Evolutionary conservation across 2,329 filamentous ascomycete genomes (phyloP), one percentile per base, ranked within the genome.

Genomic region (Gliomastix tumulicola): DNA sequence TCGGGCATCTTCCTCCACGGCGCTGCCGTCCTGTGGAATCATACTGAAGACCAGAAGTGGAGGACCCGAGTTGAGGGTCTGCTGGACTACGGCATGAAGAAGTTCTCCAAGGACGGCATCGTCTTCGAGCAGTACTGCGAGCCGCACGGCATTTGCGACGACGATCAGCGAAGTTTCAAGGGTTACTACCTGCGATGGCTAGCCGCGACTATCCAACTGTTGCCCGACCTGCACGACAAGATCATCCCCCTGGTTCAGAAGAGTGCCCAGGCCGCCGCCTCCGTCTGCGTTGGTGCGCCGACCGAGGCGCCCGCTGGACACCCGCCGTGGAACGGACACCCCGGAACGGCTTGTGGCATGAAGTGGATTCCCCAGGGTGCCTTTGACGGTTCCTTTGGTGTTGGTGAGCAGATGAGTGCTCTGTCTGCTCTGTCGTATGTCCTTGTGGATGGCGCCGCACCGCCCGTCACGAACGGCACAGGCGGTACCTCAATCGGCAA

Each of bases 101-200:
- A 74, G 41, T 87, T 88, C 62, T 69, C 74, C 48, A 48, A 54
- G 30, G 42, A 56, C 21, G 58, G 56, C 37, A 32, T 87, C 53
- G 71, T 85, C 54, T 74, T 68, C 48, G 84, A 88, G 60, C 67
- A 68, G 43, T 72, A 74, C 21, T 89, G 84, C 61, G 84, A 88
- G 61, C 59, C 57, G 7, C 57, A 57, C 39, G 59, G 62, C 38
- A 66, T 64, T 19, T 89, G 84, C 67, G 75, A 86, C 60, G 69
- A 69, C 44, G 83, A 88, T 55, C 82, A 88, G 61, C 72, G 73
- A 49, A 78, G 71, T 33, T 88, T 88, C 75, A 88, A 88, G 61
- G 83, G 80, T 10, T 88, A 86, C 55, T 65, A 87, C 19, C 60
- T 76, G 19, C 79, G 84, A 31, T 88, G 81, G 76, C 59, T 82